Evolutionary conservation across 768 basidiomycete species (phyloP).

Genomic region (Tephrocybe sp.): DNA sequence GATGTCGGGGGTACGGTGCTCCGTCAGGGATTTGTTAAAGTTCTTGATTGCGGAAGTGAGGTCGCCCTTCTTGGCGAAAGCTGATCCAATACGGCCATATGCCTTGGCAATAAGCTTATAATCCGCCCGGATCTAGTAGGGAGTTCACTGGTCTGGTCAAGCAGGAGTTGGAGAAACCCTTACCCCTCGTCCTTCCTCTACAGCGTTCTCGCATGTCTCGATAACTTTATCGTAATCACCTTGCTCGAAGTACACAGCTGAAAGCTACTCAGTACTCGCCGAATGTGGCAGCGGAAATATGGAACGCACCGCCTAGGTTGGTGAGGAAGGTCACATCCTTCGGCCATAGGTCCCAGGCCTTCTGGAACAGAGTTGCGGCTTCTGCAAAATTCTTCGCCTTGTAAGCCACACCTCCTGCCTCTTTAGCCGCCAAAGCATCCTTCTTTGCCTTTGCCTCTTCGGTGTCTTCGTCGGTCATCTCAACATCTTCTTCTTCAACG

Average conservation of each 20-base stretch:
- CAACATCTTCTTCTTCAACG: constrained; percentile 54
- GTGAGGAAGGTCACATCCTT: constrained; percentile 94
- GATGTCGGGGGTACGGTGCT: constrained; percentile 94
- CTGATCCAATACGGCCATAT: constrained; percentile 83
- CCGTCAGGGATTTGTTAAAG: constrained; percentile 91
- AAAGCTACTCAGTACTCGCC: not conserved
- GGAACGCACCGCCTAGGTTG: constrained; percentile 73
- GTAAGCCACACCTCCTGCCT: constrained; percentile 77
- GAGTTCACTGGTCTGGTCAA: not conserved
- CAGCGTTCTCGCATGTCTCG: constrained; percentile 92
- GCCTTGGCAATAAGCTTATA: constrained; percentile 97
- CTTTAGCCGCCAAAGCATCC: constrained; percentile 79
- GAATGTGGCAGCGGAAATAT: not conserved
- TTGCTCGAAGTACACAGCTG: constrained; percentile 93
- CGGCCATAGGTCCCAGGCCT: constrained; percentile 92
- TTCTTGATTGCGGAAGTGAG: constrained; percentile 79
- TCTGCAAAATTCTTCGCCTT: constrained; percentile 81
- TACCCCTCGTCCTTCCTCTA: constrained; percentile 88
- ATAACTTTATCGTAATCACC: constrained; percentile 90
- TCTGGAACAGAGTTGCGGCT: constrained; percentile 73
- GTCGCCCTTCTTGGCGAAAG: constrained; percentile 83
- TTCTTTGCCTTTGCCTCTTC: constrained; percentile 76
- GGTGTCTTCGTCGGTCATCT: constrained; percentile 67
- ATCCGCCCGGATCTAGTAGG: constrained; percentile 75
- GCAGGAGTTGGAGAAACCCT: not conserved